Conservation (phyloP, 257 asterid genomes). For the Eucommia ulmoides region DNA sequence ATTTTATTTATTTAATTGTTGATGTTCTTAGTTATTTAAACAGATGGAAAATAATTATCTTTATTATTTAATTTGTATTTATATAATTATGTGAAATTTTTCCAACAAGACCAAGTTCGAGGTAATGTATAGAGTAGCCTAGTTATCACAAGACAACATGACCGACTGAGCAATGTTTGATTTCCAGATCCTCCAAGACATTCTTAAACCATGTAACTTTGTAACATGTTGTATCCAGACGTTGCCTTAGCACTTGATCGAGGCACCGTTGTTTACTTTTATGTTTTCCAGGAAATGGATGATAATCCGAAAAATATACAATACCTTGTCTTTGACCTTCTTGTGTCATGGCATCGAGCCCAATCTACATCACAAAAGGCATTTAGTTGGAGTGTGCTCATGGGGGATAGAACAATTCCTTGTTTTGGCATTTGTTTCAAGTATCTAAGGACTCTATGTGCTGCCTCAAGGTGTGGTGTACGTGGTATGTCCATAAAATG, state of each 20-base stretch:
- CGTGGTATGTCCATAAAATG: not conserved
- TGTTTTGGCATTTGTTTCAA: not conserved
- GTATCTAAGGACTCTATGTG: not conserved
- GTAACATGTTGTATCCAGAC: not conserved
- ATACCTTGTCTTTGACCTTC: not conserved
- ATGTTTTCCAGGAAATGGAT: not conserved
- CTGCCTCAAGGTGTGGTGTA: not conserved
- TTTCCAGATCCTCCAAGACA: not conserved
- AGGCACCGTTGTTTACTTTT: not conserved
- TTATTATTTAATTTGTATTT: too few relatives aligned
- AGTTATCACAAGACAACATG: too few relatives aligned
- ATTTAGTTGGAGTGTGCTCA: not conserved
- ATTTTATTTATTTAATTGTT: too few relatives aligned
- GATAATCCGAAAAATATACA: not conserved
- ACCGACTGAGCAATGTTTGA: too few relatives aligned
- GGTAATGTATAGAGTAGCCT: too few relatives aligned
- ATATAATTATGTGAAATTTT: too few relatives aligned
- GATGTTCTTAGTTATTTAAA: too few relatives aligned
- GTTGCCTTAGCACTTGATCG: not conserved
- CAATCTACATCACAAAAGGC: constrained; percentile 4
- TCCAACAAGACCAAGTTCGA: too few relatives aligned
- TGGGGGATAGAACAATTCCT: not conserved
- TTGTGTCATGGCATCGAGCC: not conserved
- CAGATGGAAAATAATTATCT: too few relatives aligned
- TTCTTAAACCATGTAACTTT: not conserved